Evolutionary conservation across 306 rosid genomes (phyloP).

Genomic region (Acacia acuminata): DNA sequence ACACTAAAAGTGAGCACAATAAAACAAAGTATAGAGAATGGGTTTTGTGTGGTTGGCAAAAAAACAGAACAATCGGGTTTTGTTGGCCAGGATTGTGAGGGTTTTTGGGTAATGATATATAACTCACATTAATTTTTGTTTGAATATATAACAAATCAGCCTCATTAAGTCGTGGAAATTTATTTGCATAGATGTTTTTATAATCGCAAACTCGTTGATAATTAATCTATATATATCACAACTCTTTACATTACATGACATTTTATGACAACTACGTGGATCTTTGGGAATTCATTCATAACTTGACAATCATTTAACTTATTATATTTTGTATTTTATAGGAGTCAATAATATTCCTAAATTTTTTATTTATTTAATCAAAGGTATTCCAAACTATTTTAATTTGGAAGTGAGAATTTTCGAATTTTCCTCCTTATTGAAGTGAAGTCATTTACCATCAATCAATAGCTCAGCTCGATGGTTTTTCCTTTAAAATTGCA

Average conservation of each 20-base stretch:
- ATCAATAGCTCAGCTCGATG: too few relatives aligned
- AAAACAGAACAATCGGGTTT: neutral
- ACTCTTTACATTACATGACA: neutral
- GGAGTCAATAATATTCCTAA: neutral
- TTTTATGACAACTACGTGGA: neutral
- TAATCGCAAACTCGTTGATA: neutral
- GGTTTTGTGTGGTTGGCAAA: neutral
- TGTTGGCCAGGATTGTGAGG: neutral
- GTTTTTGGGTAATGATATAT: neutral
- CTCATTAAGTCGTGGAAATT: neutral
- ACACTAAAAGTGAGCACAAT: too few relatives aligned
- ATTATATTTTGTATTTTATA: too few relatives aligned
- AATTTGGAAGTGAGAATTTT: too few relatives aligned
- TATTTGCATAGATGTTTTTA: too few relatives aligned
- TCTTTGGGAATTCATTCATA: too few relatives aligned
- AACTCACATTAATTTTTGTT: neutral
- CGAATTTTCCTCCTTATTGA: too few relatives aligned
- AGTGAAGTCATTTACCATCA: too few relatives aligned
- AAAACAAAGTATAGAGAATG: too few relatives aligned
- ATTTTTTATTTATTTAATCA: too few relatives aligned
- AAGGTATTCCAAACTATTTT: too few relatives aligned
- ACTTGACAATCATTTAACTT: neutral
- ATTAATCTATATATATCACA: neutral
- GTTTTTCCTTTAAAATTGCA: too few relatives aligned
- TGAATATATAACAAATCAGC: neutral